phyloP scores from a whole-genome alignment of 2,329 filamentous ascomycete genomes.

The Cladophialophora exuberans region DNA sequence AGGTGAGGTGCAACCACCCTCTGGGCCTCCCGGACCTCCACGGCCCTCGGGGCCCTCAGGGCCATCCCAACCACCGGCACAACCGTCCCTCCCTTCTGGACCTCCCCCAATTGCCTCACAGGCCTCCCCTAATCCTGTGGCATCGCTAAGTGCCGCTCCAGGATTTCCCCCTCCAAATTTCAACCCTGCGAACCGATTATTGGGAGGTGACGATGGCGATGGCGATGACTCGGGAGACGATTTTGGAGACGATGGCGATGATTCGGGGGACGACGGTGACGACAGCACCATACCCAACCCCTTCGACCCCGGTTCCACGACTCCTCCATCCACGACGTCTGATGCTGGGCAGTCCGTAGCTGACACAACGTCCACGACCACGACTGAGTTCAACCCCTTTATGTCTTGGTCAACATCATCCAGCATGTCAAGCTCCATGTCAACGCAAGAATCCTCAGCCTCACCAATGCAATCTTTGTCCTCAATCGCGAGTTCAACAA shows the following conservation, averaged over 20 bases:
- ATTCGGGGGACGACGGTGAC: not conserved
- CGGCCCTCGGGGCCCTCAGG: too few species aligned
- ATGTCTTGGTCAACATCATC: too few species aligned
- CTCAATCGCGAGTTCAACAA: not conserved
- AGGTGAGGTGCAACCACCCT: not conserved
- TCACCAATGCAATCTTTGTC: too few species aligned
- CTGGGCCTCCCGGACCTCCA: not conserved
- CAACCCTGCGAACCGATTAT: not conserved
- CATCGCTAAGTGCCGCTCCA: not conserved
- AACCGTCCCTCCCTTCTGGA: not conserved
- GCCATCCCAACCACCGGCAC: not conserved
- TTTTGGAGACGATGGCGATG: not conserved
- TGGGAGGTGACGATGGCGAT: not conserved
- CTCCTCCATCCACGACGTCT: not conserved
- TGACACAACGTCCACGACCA: too few species aligned
- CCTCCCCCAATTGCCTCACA: not conserved
- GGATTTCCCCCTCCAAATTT: not conserved
- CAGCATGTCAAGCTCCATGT: not conserved
- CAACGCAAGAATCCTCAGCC: not conserved
- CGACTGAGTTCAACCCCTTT: too few species aligned
- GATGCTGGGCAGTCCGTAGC: too few species aligned
- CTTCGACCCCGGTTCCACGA: not conserved
- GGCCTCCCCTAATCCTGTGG: not conserved
- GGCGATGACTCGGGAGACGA: not conserved
- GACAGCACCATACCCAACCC: not conserved